A percentile compares a stretch with the other conserved stretches of the same genome.
Evolutionary conservation across 768 basidiomycete species (phyloP).

Genomic region (Suillus weaverae): DNA sequence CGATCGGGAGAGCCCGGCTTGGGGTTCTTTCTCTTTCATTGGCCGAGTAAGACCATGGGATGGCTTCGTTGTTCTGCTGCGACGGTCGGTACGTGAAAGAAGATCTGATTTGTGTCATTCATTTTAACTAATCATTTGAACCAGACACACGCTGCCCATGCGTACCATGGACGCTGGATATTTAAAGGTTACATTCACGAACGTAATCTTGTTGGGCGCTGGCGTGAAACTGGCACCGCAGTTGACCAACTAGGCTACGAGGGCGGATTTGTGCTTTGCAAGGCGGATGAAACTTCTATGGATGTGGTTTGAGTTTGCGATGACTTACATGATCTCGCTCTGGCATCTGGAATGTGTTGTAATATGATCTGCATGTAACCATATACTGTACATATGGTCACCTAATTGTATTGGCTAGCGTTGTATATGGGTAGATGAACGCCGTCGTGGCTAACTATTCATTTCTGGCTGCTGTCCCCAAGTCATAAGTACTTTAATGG

Average conservation of each 20-base stretch:
- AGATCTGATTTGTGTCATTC: conserved; percentile 3
- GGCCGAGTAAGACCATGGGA: conserved; percentile 56
- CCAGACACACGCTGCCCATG: conserved; percentile 36
- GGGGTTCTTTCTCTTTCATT: conserved; percentile 47
- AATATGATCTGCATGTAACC: conserved; percentile 15
- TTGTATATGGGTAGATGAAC: conserved; percentile 1
- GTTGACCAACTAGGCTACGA: conserved; percentile 44
- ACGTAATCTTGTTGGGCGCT: conserved; percentile 51
- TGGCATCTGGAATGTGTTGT: conserved; percentile 8
- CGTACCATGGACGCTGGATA: conserved; percentile 43
- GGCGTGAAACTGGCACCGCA: conserved; percentile 50
- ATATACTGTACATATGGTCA: conserved; percentile 14
- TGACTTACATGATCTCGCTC: not conserved
- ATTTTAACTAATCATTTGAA: conserved; percentile 13
- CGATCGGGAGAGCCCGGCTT: conserved; percentile 45
- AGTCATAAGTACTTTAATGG: not conserved
- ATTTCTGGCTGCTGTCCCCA: not conserved
- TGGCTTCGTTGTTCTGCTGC: conserved; percentile 47
- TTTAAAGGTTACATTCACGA: conserved; percentile 55
- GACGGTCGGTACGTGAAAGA: conserved; percentile 40
- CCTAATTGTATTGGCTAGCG: not conserved
- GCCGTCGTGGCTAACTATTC: not conserved
- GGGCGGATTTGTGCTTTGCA: conserved; percentile 48
- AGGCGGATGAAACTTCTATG: conserved; percentile 25
- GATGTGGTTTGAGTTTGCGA: not conserved